phyloP scores from a whole-genome alignment of 768 basidiomycete species.

The Pholiota conissans region DNA sequence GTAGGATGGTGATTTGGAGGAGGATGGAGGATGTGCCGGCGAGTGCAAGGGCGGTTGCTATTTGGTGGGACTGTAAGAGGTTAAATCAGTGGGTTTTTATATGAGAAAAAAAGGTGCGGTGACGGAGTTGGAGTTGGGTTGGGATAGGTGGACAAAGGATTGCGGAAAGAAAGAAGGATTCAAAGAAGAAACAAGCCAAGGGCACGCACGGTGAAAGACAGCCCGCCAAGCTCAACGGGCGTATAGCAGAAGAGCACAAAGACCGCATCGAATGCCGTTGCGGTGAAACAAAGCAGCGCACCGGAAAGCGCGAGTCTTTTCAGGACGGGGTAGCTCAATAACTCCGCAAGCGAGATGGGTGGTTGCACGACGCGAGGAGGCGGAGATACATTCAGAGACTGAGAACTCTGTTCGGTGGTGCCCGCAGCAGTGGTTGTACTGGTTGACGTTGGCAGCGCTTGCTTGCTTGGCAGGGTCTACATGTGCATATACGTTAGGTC shows the following conservation, averaged over 20 bases:
- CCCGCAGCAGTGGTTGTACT: neutral
- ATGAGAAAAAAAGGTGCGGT: neutral
- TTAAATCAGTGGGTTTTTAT: no score
- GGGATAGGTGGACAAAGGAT: neutral
- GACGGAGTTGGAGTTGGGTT: neutral
- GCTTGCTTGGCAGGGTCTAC: slow-evolving; percentile 11
- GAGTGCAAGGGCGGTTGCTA: slow-evolving; percentile 13
- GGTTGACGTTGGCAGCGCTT: neutral
- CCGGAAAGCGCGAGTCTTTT: slow-evolving; percentile 48
- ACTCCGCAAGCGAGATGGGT: slow-evolving; percentile 14
- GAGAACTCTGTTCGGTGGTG: neutral
- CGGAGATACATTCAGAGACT: neutral
- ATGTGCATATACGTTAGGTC: neutral
- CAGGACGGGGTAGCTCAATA: slow-evolving; percentile 51
- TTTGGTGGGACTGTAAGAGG: slow-evolving; percentile 9
- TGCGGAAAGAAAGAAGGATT: neutral
- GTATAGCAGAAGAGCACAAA: slow-evolving; percentile 68
- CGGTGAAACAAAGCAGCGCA: slow-evolving; percentile 49
- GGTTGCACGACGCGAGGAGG: slow-evolving; percentile 18
- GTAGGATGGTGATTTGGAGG: slow-evolving; percentile 12
- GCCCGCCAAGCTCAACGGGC: slow-evolving; percentile 50
- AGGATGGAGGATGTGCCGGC: slow-evolving; percentile 15
- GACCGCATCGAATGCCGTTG: slow-evolving; percentile 56
- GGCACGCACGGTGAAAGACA: slow-evolving; percentile 28
- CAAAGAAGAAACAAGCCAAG: neutral